phyloP scores from a whole-genome alignment of 371 early-diverging fungal genomes.

The Apophysomyces sp. region DNA sequence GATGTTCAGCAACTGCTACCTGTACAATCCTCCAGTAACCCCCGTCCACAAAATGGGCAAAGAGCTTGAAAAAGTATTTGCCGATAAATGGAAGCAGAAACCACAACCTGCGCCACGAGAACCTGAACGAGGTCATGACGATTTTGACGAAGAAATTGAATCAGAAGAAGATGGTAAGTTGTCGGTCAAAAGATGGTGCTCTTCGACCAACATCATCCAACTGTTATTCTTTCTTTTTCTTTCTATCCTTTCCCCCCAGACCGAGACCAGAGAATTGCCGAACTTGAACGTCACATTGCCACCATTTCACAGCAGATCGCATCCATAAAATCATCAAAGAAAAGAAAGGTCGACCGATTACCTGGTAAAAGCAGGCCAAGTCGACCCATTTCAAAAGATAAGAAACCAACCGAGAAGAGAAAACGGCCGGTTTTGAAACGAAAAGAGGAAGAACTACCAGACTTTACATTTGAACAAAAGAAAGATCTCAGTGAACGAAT shows the following conservation, averaged over 20 bases:
- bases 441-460: conserved; percentile 26
- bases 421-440: conserved; percentile 12
- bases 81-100: conserved; percentile 76
- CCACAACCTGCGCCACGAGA: conserved; percentile 30
- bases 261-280: conserved; percentile 17
- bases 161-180: conserved; percentile 41
- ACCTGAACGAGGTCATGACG: conserved; percentile 12
- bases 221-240: conserved; percentile 22
- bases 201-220: neutral
- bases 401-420: conserved; percentile 22
- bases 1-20: conserved; percentile 91
- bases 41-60: conserved; percentile 86
- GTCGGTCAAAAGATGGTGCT: neutral
- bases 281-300: conserved; percentile 25
- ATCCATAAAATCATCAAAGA: conserved; percentile 62
- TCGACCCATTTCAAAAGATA: conserved; percentile 21
- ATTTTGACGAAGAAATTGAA: conserved; percentile 22
- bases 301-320: conserved; percentile 38
- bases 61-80: conserved; percentile 80
- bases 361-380: conserved; percentile 21
- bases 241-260: neutral
- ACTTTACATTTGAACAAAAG: conserved; percentile 87
- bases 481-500: conserved; percentile 83
- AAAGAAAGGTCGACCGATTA: conserved; percentile 47
- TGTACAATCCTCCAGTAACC: conserved; percentile 86